phyloP scores from a whole-genome alignment of 208 protist species.

The Trypanosomatidae sp. region DNA sequence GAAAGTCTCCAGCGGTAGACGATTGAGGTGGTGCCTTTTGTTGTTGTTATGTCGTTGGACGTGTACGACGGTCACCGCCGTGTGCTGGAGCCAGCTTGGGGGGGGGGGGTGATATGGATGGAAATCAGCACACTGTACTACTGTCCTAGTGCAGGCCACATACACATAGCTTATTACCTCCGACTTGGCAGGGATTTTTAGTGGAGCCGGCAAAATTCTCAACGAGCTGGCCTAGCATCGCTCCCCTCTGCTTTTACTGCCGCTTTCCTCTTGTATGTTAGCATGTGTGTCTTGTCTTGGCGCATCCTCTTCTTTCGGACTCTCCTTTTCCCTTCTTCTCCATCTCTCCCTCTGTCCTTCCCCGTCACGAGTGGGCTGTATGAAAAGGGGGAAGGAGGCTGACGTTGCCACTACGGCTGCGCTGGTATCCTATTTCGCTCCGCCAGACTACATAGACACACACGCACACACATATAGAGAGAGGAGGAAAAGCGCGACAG shows the following conservation, averaged over 20 bases:
- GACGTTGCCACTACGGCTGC: not conserved
- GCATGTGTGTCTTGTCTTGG: not conserved
- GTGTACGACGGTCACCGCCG: not conserved
- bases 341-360: not conserved
- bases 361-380: not conserved
- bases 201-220: not conserved
- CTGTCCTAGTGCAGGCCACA: not conserved
- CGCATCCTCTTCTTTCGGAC: not conserved
- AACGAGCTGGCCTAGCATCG: not conserved
- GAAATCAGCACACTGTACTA: not conserved
- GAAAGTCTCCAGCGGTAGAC: not conserved
- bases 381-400: not conserved
- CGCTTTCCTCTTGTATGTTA: not conserved
- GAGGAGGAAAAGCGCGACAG: too few species aligned
- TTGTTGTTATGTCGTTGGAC: not conserved
- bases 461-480: not conserved
- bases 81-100: not conserved
- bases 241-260: not conserved
- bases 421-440: not conserved
- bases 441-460: not conserved
- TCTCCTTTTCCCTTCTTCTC: not conserved
- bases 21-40: not conserved
- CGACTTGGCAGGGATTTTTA: not conserved
- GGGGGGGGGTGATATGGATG: not conserved
- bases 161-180: not conserved